phyloP scores from a whole-genome alignment of 2,329 filamentous ascomycete species.

The Diaporthe longicolla region DNA sequence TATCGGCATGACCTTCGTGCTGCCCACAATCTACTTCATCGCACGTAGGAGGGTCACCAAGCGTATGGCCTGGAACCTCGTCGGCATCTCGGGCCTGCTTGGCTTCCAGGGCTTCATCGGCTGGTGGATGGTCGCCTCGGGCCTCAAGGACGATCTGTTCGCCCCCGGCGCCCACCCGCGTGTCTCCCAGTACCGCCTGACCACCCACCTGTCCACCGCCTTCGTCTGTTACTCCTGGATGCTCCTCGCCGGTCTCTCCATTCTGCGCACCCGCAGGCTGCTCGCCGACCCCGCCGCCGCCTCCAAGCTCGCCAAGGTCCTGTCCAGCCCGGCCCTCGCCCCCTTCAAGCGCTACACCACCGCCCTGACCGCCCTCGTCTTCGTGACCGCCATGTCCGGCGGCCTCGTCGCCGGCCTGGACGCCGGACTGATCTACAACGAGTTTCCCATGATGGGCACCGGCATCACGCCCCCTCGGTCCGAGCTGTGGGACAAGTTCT shows the following conservation, averaged over 20 bases:
- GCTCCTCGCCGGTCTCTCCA: slow-evolving; percentile 88
- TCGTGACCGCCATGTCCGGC: slow-evolving; percentile 92
- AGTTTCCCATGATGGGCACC: slow-evolving; percentile 95
- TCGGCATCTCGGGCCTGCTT: slow-evolving; percentile 89
- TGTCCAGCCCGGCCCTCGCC: slow-evolving; percentile 77
- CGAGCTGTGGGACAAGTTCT: slow-evolving; percentile 89
- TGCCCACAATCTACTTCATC: slow-evolving; percentile 92
- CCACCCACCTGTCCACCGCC: slow-evolving; percentile 89
- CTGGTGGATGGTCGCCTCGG: slow-evolving; percentile 99
- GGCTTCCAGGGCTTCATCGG: slow-evolving; percentile 96
- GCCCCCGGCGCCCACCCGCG: slow-evolving; percentile 90
- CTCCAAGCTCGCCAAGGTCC: slow-evolving; percentile 69
- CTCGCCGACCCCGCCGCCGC: slow-evolving; percentile 76
- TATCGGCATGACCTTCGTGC: slow-evolving; percentile 89
- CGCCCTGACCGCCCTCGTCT: slow-evolving; percentile 81
- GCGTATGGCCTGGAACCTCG: slow-evolving; percentile 82
- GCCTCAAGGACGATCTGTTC: slow-evolving; percentile 95
- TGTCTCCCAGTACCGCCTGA: slow-evolving; percentile 93
- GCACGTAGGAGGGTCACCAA: slow-evolving; percentile 82
- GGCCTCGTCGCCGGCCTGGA: slow-evolving; percentile 95
- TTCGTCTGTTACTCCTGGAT: slow-evolving; percentile 96
- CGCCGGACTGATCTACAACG: slow-evolving; percentile 97
- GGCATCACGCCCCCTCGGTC: slow-evolving; percentile 84
- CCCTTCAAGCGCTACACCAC: slow-evolving; percentile 81
- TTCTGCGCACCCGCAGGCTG: slow-evolving; percentile 83